These are phyloP conservation scores for Chlorella sp. DNA, from an alignment of 139 green algal species.

Conservation along the genomic window DNA sequence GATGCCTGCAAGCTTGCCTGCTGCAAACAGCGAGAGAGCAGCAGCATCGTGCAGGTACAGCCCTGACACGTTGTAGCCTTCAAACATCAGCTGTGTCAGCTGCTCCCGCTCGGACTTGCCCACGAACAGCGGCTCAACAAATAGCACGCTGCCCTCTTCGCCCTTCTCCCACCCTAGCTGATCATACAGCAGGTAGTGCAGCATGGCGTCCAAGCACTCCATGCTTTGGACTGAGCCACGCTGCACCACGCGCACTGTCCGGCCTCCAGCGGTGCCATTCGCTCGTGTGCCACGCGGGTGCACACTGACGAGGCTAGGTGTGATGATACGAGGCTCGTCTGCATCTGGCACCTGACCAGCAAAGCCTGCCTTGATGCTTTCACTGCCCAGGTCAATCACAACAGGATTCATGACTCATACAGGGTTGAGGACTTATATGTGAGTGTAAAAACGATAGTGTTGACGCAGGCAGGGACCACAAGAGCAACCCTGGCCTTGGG, in stretches of 20 bases:
- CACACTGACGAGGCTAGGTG: not conserved
- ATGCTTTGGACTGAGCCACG: conserved; percentile 45
- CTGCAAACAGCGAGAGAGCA: conserved; percentile 63
- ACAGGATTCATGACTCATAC: too few relatives aligned
- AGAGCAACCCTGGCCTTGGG: too few relatives aligned
- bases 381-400: conserved; percentile 59
- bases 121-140: conserved; percentile 64
- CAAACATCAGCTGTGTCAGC: conserved; percentile 73
- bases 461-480: too few relatives aligned
- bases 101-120: conserved; percentile 56
- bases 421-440: too few relatives aligned
- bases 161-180: conserved; percentile 64
- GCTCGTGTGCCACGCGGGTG: not conserved
- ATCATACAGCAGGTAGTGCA: conserved; percentile 62
- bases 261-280: not conserved
- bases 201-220: conserved; percentile 60
- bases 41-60: conserved; percentile 62
- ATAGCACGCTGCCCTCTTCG: conserved; percentile 56
- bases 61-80: conserved; percentile 59
- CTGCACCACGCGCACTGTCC: conserved; percentile 12
- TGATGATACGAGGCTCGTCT: conserved; percentile 41
- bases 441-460: too few relatives aligned
- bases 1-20: conserved; percentile 62
- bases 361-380: conserved; percentile 57
- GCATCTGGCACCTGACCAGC: conserved; percentile 51